These are phyloP conservation scores for Chenopodium formosanum DNA, from an alignment of 148 eudicot genomes.

Conservation along the genomic window DNA sequence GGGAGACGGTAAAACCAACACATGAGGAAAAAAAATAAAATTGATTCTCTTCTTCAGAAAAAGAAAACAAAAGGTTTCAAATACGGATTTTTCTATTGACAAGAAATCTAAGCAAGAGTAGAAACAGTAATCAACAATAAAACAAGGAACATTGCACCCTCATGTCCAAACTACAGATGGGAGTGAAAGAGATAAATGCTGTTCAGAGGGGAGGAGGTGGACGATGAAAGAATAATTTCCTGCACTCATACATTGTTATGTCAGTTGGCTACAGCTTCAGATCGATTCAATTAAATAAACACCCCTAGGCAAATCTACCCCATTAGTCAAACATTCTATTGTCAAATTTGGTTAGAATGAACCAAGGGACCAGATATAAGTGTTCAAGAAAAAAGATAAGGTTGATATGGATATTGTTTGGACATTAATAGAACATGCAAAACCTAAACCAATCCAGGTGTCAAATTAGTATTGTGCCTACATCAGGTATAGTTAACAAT, in stretches of 20 bases:
- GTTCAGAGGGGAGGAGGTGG: background rate
- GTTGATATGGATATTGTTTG: background rate
- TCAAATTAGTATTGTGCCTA: background rate
- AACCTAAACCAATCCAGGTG: background rate
- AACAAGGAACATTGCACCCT: background rate
- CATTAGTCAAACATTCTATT: background rate
- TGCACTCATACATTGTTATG: background rate
- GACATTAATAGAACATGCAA: background rate
- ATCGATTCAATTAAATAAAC: background rate
- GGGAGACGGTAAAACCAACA: slow-evolving; percentile 19
- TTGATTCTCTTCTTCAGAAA: background rate
- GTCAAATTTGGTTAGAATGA: background rate
- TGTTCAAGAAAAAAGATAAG: background rate
- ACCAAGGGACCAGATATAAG: background rate
- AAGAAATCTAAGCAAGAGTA: background rate
- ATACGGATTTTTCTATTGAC: background rate
- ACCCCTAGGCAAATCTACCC: background rate
- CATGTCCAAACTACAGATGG: background rate
- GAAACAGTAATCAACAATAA: background rate
- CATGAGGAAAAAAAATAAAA: background rate
- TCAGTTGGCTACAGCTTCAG: background rate
- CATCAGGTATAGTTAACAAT: background rate
- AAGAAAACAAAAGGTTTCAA: background rate
- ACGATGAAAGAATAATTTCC: background rate
- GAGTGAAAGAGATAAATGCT: background rate